These are phyloP conservation scores for Citrus sp. DNA, from an alignment of 345 rosid species.

Conservation along the genomic window DNA sequence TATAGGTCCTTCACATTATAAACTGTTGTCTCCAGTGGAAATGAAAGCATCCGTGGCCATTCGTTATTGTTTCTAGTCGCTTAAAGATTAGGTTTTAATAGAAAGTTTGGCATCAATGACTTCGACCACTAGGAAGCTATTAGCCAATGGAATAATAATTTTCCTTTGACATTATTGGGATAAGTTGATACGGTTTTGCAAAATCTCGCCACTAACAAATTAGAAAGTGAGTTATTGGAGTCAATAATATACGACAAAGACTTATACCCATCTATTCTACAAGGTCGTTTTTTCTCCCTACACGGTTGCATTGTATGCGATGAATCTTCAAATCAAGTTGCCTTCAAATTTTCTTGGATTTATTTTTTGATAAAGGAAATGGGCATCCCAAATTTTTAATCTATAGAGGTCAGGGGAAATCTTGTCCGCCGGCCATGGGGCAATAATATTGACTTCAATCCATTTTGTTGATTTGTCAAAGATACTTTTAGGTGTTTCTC, in stretches of 20 bases:
- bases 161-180: neutral
- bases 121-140: neutral
- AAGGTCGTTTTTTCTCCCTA: no score
- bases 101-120: no score
- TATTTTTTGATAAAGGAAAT: neutral
- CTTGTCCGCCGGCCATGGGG: neutral
- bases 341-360: neutral
- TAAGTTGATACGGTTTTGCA: neutral
- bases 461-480: no score
- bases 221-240: neutral
- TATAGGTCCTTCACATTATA: neutral
- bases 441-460: neutral
- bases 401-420: neutral
- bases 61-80: neutral
- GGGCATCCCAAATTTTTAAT: neutral
- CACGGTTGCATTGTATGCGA: no score
- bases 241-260: neutral
- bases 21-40: neutral
- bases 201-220: neutral
- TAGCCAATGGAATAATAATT: neutral
- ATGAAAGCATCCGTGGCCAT: neutral
- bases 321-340: neutral
- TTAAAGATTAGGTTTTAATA: no score
- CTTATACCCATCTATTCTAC: neutral
- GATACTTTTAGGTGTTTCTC: neutral